A percentile compares a stretch with the other conserved stretches of the same genome.
Conservation (phyloP, 2,329 filamentous ascomycete species). For the Botrytis galanthina region DNA sequence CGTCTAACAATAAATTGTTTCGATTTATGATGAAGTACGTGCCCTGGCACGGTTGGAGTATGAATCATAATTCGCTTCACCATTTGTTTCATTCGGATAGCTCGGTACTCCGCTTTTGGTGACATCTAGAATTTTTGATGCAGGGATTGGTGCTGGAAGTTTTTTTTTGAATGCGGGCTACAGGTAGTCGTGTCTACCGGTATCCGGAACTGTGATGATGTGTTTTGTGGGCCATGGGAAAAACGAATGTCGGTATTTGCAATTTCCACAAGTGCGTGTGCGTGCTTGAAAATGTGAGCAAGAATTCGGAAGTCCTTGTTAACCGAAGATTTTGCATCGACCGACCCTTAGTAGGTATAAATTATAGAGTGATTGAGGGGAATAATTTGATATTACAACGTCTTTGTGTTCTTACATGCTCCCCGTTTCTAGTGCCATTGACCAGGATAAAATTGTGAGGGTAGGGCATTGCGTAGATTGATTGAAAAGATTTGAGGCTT, state of each 20-base stretch:
- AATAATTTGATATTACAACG: conserved; percentile 6
- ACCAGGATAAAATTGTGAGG: neutral
- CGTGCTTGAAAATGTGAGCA: neutral
- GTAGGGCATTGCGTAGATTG: neutral
- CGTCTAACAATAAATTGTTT: neutral
- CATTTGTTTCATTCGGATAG: conserved; percentile 10
- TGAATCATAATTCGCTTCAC: conserved; percentile 17
- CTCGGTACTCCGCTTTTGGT: neutral
- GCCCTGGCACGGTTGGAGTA: neutral
- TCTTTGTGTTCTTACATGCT: conserved; percentile 5
- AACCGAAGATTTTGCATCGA: neutral
- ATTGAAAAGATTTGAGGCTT: neutral
- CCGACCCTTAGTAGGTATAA: neutral
- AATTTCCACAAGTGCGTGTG: too few relatives aligned
- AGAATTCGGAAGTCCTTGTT: neutral
- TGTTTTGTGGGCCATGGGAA: neutral
- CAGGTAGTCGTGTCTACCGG: neutral
- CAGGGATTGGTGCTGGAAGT: conserved; percentile 10
- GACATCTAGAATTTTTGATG: neutral
- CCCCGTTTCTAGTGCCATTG: neutral
- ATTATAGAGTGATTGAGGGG: neutral
- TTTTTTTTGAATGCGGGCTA: neutral
- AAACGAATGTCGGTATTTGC: neutral
- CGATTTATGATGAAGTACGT: neutral
- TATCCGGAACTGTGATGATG: neutral